Evolutionary conservation across 2,329 filamentous ascomycete species (phyloP).

Genomic region (Fusarium dlaminii): DNA sequence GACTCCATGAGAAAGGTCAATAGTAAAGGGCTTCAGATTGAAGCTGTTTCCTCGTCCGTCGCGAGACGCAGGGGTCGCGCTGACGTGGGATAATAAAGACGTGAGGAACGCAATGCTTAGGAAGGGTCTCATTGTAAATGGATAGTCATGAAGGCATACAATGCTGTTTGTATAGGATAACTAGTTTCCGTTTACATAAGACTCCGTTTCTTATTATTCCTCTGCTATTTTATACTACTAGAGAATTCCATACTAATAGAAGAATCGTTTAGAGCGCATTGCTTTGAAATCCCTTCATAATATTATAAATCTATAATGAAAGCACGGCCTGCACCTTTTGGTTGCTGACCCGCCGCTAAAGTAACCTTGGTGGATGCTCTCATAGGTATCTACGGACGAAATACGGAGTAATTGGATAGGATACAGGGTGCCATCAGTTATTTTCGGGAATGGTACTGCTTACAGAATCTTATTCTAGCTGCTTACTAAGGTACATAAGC

Average conservation of each 20-base stretch:
- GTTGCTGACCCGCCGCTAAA: no score
- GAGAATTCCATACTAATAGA: not conserved
- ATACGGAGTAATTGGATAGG: no score
- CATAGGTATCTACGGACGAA: no score
- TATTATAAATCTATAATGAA: no score
- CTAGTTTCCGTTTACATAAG: not conserved
- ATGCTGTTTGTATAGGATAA: not conserved
- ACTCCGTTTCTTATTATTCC: no score
- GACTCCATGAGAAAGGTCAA: not conserved
- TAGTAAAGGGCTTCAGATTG: not conserved
- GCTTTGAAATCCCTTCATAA: not conserved
- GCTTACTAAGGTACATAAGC: rapidly evolving
- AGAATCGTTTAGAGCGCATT: not conserved
- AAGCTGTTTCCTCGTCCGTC: not conserved
- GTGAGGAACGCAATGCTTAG: not conserved
- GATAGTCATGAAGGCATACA: not conserved
- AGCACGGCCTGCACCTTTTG: no score
- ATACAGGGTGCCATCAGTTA: no score
- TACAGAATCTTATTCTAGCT: no score
- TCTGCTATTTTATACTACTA: not conserved
- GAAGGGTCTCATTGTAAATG: not conserved
- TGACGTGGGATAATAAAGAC: not conserved
- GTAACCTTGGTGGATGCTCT: no score
- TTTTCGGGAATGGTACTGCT: no score
- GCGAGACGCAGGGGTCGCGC: not conserved